phyloP scores from a whole-genome alignment of 495 filamentous ascomycete species.

The Penicillium paradoxum region DNA sequence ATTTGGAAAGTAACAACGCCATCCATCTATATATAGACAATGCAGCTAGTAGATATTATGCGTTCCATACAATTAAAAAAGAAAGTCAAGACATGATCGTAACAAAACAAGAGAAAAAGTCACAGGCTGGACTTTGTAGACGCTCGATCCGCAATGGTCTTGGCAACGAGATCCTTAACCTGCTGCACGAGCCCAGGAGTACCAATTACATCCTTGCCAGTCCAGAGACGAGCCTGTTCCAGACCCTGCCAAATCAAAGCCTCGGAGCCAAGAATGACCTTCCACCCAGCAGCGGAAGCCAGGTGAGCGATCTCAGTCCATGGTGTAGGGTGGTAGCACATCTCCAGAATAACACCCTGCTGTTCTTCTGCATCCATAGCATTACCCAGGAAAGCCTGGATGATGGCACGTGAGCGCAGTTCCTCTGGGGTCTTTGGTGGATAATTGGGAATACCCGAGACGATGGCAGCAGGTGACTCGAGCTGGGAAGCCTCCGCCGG shows the following conservation, averaged over 20 bases:
- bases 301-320: conserved; percentile 59
- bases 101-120: conserved; percentile 2
- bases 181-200: conserved; percentile 47
- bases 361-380: conserved; percentile 23
- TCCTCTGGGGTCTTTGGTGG: conserved; percentile 57
- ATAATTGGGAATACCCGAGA: conserved; percentile 67
- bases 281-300: conserved; percentile 56
- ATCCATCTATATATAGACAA: conserved; percentile 19
- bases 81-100: conserved; percentile 6
- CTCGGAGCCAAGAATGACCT: conserved; percentile 65
- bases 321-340: conserved; percentile 72
- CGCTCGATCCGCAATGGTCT: conserved; percentile 31
- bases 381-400: conserved; percentile 49
- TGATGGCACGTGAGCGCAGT: conserved; percentile 47
- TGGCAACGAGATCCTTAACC: conserved; percentile 48
- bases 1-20: conserved; percentile 13
- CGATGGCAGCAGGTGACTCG: conserved; percentile 55
- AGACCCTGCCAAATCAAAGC: conserved; percentile 72
- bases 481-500: conserved; percentile 51
- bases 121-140: conserved; percentile 28
- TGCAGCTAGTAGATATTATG: conserved; percentile 28
- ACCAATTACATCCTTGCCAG: conserved; percentile 46
- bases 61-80: conserved; percentile 30
- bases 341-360: conserved; percentile 67
- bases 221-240: conserved; percentile 66